Evolutionary conservation across 257 asterid genomes (phyloP), one percentile per base, ranked within the genome.

Genomic region (Lycium ferocissimum): DNA sequence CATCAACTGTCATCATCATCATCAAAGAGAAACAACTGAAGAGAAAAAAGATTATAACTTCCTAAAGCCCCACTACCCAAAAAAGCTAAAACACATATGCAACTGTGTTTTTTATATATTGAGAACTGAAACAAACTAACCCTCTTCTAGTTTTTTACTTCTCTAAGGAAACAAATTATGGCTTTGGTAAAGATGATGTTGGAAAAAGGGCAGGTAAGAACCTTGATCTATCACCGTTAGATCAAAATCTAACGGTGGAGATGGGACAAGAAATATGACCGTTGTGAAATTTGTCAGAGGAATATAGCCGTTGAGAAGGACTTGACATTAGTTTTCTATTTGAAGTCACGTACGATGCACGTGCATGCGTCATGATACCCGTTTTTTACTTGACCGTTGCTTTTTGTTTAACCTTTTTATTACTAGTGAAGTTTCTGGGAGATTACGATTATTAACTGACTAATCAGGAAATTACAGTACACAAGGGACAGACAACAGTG

Each of bases 291-390:
- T 65, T 91, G 98, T 92, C 93, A 91, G 95, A 85, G 87, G 85
- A 95, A 93, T 92, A 88, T 87, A 94, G 90, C 97, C 97, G 98
- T 95, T 92, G 90, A 80, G 89, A 79, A 82, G 90, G 86, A 83
- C 88, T 80, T 87, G 88, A 88, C 76, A 87, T 82, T 63, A 26
- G 33, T 26, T 26, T 26, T 26, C 33, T 26, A 67, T n/a, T 71
- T 40, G 84, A 71, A 22, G 89, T 85, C 94, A 86, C 91, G 96
- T 84, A 53, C 80, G 63, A 71, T 13, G 90, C 98, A 93, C 97
- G 93, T 93, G 98, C 78, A 71, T 86, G 87, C 85, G 88, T 79
- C 87, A 81, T 84, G 81, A 85, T 87, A 26, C 83, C 85, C 85
- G 80, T 80, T 84, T 66, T 57, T 22, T 67, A 83, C 71, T 85